Percentiles rank a stretch among this genome's conserved stretches.
phyloP scores from a whole-genome alignment of 305 asterid genomes.

The Rubia tinctorum region DNA sequence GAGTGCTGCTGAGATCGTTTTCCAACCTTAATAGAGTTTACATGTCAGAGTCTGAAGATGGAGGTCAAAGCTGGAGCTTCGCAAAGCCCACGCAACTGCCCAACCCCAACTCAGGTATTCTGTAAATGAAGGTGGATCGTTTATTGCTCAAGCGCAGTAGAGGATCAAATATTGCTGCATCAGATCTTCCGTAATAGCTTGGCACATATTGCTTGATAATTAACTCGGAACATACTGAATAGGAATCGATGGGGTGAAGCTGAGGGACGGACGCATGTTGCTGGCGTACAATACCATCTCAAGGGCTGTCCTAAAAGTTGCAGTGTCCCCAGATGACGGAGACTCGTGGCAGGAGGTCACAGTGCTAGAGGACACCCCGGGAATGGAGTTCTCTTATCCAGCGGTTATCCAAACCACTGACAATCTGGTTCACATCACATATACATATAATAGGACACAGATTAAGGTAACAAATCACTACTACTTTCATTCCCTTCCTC shows the following conservation, averaged over 20 bases:
- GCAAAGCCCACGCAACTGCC: constrained; percentile 73
- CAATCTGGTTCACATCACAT: constrained; percentile 80
- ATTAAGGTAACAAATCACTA: constrained; percentile 59
- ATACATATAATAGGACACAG: constrained; percentile 77
- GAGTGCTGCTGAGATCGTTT: constrained; percentile 75
- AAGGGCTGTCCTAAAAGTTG: constrained; percentile 76
- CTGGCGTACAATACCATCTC: constrained; percentile 78
- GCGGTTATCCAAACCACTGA: constrained; percentile 82
- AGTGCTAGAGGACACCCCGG: constrained; percentile 59
- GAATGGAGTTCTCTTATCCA: constrained; percentile 95
- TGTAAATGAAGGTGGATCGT: background rate
- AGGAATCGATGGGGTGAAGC: constrained; percentile 94
- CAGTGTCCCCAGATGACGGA: constrained; percentile 72
- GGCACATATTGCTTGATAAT: background rate
- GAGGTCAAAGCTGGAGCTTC: constrained; percentile 83
- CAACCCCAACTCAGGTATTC: constrained; percentile 86
- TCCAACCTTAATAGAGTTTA: constrained; percentile 56
- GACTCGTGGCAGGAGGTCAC: constrained; percentile 72
- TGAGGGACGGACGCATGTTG: constrained; percentile 67
- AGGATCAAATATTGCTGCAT: no score
- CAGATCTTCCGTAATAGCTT: no score
- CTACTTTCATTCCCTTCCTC: background rate
- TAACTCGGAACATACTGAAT: constrained; percentile 12
- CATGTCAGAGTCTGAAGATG: constrained; percentile 77
- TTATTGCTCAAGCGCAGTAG: no score